phyloP scores from a whole-genome alignment of 352 stramenopile genomes.

The Phytophthora sp. region DNA sequence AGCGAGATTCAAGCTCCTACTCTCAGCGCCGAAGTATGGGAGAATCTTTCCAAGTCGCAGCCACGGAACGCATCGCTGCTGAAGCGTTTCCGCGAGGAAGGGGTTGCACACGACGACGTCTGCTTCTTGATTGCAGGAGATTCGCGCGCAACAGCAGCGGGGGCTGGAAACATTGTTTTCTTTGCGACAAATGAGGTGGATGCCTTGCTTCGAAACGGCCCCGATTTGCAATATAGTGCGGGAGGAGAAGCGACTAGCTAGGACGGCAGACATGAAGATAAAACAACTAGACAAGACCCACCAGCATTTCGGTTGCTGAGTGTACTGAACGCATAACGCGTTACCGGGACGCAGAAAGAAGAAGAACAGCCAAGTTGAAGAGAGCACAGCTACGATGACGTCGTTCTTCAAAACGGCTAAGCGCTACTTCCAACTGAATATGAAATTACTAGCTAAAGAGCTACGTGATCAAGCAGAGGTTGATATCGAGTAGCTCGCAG shows the following conservation, averaged over 20 bases:
- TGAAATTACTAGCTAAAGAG: slow-evolving; percentile 3
- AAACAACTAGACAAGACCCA: not conserved
- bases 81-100: not conserved
- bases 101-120: not conserved
- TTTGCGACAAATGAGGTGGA: not conserved
- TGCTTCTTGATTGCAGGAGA: slow-evolving; percentile 1
- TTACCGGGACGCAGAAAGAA: slow-evolving; percentile 4
- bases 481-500: too few species aligned
- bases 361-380: not conserved
- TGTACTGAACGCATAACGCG: slow-evolving; percentile 1
- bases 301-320: not conserved
- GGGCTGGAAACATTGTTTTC: not conserved
- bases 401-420: slow-evolving; percentile 12
- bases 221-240: too few species aligned
- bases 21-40: not conserved
- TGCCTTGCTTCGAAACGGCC: too few species aligned
- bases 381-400: not conserved
- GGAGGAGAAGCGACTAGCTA: too few species aligned
- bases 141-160: slow-evolving; percentile 8
- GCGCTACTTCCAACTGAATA: slow-evolving; percentile 14
- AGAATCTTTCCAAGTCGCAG: not conserved
- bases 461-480: not conserved
- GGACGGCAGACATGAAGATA: not conserved
- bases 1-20: not conserved
- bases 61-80: not conserved